Evolutionary conservation across 2,329 filamentous ascomycete species (phyloP).

Genomic region (Metarhizium anisopliae): DNA sequence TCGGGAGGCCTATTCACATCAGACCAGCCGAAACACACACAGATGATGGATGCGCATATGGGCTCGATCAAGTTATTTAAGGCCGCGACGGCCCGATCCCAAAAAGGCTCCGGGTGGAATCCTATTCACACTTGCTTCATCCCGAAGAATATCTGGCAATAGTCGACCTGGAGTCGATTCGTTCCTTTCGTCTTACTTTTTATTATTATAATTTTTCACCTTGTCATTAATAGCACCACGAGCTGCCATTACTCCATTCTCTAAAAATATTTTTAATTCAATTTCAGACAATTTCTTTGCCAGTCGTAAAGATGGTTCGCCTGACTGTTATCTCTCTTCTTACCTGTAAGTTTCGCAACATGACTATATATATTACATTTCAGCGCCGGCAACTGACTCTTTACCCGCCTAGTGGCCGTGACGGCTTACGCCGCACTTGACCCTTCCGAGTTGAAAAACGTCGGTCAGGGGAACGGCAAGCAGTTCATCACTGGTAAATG

Average conservation of each 20-base stretch:
- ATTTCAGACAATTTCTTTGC: neutral
- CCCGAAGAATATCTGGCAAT: neutral
- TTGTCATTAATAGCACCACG: neutral
- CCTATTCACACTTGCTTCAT: neutral
- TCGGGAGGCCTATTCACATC: too few species aligned
- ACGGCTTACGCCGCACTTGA: constrained; percentile 7
- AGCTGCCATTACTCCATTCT: neutral
- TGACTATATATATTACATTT: too few species aligned
- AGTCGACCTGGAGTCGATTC: constrained; percentile 4
- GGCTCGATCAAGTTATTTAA: too few species aligned
- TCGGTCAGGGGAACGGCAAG: constrained; percentile 14
- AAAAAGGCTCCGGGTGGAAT: too few species aligned
- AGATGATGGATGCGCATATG: too few species aligned
- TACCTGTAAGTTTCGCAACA: constrained; percentile 13
- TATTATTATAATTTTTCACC: neutral
- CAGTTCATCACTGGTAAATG: constrained; percentile 21
- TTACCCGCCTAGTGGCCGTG: constrained; percentile 4
- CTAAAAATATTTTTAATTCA: neutral
- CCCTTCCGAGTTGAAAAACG: constrained; percentile 13
- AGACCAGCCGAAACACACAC: too few species aligned
- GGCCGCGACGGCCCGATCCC: too few species aligned
- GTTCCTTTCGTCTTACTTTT: neutral
- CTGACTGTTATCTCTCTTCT: constrained; percentile 14
- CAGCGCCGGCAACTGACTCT: neutral
- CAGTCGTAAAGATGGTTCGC: constrained; percentile 15